Percentiles rank a stretch among this genome's conserved stretches.
Conservation (phyloP, 2,329 filamentous ascomycete genomes). For the Colletotrichum sp. region DNA sequence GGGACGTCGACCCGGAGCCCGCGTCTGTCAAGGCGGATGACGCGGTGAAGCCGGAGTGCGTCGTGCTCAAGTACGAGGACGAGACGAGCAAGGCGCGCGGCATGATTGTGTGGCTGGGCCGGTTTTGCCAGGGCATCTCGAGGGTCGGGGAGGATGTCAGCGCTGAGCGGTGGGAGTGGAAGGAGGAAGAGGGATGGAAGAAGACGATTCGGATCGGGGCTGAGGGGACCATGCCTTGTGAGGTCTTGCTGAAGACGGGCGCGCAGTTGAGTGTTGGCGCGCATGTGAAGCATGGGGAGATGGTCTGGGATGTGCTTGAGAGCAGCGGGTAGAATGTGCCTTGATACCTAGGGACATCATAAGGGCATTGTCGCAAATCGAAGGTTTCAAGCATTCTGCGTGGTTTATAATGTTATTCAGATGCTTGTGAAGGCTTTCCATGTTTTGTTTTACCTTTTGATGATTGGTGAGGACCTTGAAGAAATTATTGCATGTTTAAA, state of each 20-base stretch:
- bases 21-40: slow-evolving; percentile 4
- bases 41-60: slow-evolving; percentile 26
- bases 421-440: not conserved
- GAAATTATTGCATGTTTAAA: not conserved
- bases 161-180: slow-evolving; percentile 62
- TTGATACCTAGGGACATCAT: not conserved
- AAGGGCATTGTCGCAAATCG: not conserved
- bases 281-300: slow-evolving; percentile 26
- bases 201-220: slow-evolving; percentile 39
- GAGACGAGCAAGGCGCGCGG: slow-evolving; percentile 44
- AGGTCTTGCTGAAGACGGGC: slow-evolving; percentile 24
- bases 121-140: slow-evolving; percentile 61
- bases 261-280: slow-evolving; percentile 21
- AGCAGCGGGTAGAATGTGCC: not conserved
- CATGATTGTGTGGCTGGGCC: slow-evolving; percentile 58
- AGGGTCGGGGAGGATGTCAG: slow-evolving; percentile 46
- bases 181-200: slow-evolving; percentile 36
- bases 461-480: not conserved
- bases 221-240: slow-evolving; percentile 36
- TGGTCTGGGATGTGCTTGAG: slow-evolving; percentile 40
- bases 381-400: not conserved
- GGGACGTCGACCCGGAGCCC: slow-evolving; percentile 42
- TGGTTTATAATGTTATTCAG: not conserved
- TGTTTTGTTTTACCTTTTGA: not conserved
- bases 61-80: slow-evolving; percentile 47